These are phyloP conservation scores for Trichoderma sp. DNA, from an alignment of 2,329 filamentous ascomycete genomes.

Conservation along the genomic window DNA sequence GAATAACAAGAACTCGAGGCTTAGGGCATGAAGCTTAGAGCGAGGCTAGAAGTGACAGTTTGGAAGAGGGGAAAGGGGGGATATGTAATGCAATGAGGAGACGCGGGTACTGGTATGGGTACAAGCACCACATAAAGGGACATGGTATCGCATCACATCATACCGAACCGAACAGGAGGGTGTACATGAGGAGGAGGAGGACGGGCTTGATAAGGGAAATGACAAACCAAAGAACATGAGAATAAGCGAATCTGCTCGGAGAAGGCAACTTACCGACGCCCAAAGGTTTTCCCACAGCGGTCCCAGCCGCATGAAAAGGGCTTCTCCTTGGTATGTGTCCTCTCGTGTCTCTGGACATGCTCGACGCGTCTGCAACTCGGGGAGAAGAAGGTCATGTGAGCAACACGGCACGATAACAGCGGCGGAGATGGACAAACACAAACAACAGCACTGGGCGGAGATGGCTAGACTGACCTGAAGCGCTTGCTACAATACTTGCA, in stretches of 20 bases:
- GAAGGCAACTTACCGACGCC: conserved; percentile 56
- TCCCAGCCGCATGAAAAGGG: conserved; percentile 63
- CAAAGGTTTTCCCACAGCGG: conserved; percentile 64
- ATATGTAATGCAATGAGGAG: conserved; percentile 27
- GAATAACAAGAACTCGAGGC: conserved; percentile 2
- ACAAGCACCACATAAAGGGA: conserved; percentile 19
- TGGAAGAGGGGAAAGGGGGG: conserved; percentile 19
- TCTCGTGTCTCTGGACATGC: conserved; percentile 65
- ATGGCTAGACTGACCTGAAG: conserved; percentile 55
- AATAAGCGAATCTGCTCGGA: not conserved
- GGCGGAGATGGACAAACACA: conserved; percentile 20
- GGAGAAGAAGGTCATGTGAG: conserved; percentile 30
- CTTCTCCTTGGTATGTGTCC: conserved; percentile 67
- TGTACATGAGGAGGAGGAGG: not conserved
- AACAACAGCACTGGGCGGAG: conserved; percentile 18
- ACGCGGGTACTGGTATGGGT: conserved; percentile 19
- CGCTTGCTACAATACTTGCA: conserved; percentile 66
- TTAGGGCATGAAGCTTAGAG: conserved; percentile 20
- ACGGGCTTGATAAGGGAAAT: not conserved
- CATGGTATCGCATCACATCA: conserved; percentile 14
- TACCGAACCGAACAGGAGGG: not conserved
- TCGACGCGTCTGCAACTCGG: conserved; percentile 57
- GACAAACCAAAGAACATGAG: not conserved
- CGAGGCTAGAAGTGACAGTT: conserved; percentile 10
- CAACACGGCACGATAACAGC: conserved; percentile 22